These are phyloP conservation scores for Phaeotremella fagi DNA, from an alignment of 768 basidiomycete species.

Conservation along the genomic window DNA sequence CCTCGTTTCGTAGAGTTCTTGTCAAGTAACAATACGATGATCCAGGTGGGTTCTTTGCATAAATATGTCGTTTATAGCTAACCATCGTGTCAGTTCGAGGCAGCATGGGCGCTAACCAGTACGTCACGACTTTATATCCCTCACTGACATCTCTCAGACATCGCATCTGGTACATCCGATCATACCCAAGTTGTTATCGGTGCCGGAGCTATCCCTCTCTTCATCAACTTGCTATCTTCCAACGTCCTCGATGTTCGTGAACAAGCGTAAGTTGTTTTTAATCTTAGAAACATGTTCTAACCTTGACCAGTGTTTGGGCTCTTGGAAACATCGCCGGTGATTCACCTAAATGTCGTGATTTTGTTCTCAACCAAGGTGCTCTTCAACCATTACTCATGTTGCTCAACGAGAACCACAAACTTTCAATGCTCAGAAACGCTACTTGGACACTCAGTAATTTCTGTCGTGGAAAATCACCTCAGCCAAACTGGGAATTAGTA, in stretches of 20 bases:
- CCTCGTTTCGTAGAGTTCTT: slow-evolving; percentile 96
- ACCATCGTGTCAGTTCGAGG: slow-evolving; percentile 66
- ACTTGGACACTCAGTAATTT: slow-evolving; percentile 99
- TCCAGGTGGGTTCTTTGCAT: slow-evolving; percentile 51
- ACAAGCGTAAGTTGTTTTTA: slow-evolving; percentile 59
- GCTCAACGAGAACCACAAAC: slow-evolving; percentile 93
- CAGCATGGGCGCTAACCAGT: slow-evolving; percentile 93
- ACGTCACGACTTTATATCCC: no score
- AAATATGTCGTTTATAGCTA: not conserved
- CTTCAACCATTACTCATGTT: slow-evolving; percentile 78
- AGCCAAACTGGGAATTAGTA: slow-evolving; percentile 96
- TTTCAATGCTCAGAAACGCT: slow-evolving; percentile 93
- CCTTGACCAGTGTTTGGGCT: slow-evolving; percentile 71
- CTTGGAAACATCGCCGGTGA: slow-evolving; percentile 99
- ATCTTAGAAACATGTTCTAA: not conserved
- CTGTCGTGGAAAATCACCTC: slow-evolving; percentile 94
- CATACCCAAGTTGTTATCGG: slow-evolving; percentile 97
- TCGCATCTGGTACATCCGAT: slow-evolving; percentile 94
- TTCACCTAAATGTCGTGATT: slow-evolving; percentile 94
- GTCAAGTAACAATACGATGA: slow-evolving; percentile 53
- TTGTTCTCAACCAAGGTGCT: slow-evolving; percentile 88
- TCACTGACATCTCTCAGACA: slow-evolving; percentile 52
- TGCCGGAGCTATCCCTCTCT: slow-evolving; percentile 90
- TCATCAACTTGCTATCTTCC: slow-evolving; percentile 94
- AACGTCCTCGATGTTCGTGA: slow-evolving; percentile 92